phyloP scores from a whole-genome alignment of 768 basidiomycete genomes.

The Mycena epipterygia region DNA sequence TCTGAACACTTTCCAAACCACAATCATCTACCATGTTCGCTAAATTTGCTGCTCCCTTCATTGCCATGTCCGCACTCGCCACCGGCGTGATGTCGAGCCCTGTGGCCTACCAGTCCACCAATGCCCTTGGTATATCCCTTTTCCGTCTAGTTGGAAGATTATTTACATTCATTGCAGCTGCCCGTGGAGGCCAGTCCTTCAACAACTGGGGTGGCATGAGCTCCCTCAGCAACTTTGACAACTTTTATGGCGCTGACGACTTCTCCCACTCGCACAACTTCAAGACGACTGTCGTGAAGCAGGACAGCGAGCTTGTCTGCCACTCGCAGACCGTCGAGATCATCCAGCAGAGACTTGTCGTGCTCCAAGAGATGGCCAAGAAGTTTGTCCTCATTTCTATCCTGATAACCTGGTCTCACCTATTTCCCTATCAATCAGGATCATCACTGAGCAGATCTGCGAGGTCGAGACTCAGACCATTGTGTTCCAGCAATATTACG shows the following conservation, averaged over 20 bases:
- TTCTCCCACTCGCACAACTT: conserved; percentile 54
- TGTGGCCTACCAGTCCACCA: conserved; percentile 37
- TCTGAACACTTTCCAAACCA: conserved; percentile 37
- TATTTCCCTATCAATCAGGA: conserved; percentile 40
- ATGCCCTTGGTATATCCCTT: conserved; percentile 29
- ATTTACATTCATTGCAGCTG: conserved; percentile 24
- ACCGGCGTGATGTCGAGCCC: conserved; percentile 45
- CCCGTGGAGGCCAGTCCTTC: conserved; percentile 34
- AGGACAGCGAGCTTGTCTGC: conserved; percentile 56
- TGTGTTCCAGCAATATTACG: conserved; percentile 58
- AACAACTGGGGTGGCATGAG: conserved; percentile 45
- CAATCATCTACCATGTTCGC: conserved; percentile 55
- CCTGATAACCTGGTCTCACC: not conserved
- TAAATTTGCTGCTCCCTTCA: conserved; percentile 47
- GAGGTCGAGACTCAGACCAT: conserved; percentile 65
- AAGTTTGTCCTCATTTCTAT: conserved; percentile 42
- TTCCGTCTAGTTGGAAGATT: not conserved
- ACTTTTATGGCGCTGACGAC: conserved; percentile 61
- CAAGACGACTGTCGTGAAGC: conserved; percentile 50
- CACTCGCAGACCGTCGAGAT: conserved; percentile 53
- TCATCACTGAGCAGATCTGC: conserved; percentile 63
- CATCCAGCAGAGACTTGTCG: conserved; percentile 61
- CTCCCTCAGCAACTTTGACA: conserved; percentile 53
- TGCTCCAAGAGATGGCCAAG: conserved; percentile 64
- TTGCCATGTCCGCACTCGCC: conserved; percentile 45